A percentile compares a stretch with the other conserved stretches of the same genome.
These are phyloP conservation scores for Tolypocladium pustulatum DNA, from an alignment of 2,329 filamentous ascomycete species.

Conservation along the genomic window DNA sequence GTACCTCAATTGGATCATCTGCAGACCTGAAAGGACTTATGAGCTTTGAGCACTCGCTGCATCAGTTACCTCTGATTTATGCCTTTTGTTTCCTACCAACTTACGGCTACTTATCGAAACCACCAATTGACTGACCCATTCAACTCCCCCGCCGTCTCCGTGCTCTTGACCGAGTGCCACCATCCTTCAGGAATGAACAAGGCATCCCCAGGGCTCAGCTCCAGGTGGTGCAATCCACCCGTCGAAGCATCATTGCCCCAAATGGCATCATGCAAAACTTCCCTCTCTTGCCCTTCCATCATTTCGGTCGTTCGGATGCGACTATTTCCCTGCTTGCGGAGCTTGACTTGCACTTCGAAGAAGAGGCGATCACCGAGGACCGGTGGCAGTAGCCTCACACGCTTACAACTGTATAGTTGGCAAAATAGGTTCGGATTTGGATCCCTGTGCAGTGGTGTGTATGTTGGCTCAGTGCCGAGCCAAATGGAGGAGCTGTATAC, in stretches of 20 bases:
- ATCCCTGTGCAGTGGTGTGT: constrained; percentile 83
- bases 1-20: constrained; percentile 41
- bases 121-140: constrained; percentile 36
- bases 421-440: constrained; percentile 91
- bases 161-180: constrained; percentile 36
- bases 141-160: constrained; percentile 19
- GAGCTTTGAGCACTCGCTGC: neutral
- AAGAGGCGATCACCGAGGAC: constrained; percentile 55
- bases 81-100: neutral
- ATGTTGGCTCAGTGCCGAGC: constrained; percentile 78
- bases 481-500: constrained; percentile 82
- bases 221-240: constrained; percentile 36
- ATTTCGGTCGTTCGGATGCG: constrained; percentile 71
- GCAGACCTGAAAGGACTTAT: constrained; percentile 6
- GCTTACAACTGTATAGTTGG: constrained; percentile 66
- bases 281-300: constrained; percentile 73
- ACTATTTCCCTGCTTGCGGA: constrained; percentile 28
- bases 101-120: constrained; percentile 23
- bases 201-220: constrained; percentile 41
- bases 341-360: constrained; percentile 30
- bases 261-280: constrained; percentile 54
- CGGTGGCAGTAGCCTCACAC: constrained; percentile 61
- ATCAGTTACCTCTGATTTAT: constrained; percentile 16
- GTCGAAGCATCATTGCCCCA: constrained; percentile 42
- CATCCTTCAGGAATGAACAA: constrained; percentile 32